Evolutionary conservation across 805 yeast genomes (phyloP).

Genomic region (Pichia occidentalis): DNA sequence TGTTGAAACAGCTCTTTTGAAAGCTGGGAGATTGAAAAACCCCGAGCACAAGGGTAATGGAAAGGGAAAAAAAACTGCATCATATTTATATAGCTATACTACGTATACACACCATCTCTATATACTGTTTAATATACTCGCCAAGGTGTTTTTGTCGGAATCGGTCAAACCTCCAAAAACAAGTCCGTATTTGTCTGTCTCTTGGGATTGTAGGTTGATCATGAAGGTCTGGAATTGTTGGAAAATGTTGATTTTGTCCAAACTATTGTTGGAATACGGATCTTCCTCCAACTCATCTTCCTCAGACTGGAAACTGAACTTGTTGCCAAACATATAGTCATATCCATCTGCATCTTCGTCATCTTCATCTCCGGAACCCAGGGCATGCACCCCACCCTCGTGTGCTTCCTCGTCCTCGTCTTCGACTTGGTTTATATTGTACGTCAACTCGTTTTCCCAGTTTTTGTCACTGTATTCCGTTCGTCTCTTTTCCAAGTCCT

Average conservation of each 20-base stretch:
- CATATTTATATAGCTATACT: not conserved
- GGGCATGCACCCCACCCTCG: constrained; percentile 24
- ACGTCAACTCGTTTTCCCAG: constrained; percentile 17
- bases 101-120: not conserved
- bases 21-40: too few species aligned
- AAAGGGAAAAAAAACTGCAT: not conserved
- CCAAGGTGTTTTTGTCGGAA: constrained; percentile 21
- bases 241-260: constrained; percentile 72
- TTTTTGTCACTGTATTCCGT: constrained; percentile 37
- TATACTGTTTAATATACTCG: constrained; percentile 10
- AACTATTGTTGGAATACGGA: constrained; percentile 68
- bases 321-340: constrained; percentile 28
- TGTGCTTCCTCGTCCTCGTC: constrained; percentile 24
- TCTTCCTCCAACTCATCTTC: constrained; percentile 76
- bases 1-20: not conserved
- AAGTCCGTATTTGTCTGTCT: constrained; percentile 26
- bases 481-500: constrained; percentile 55
- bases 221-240: constrained; percentile 55
- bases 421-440: constrained; percentile 11
- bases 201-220: constrained; percentile 40
- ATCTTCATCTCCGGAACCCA: constrained; percentile 31
- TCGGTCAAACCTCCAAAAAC: constrained; percentile 20
- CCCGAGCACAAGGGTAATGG: not conserved
- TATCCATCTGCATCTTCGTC: constrained; percentile 30
- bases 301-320: constrained; percentile 32